Base-by-base conservation (phyloP, 495 filamentous ascomycete species). In the Lophiotrema nucula region DNA sequence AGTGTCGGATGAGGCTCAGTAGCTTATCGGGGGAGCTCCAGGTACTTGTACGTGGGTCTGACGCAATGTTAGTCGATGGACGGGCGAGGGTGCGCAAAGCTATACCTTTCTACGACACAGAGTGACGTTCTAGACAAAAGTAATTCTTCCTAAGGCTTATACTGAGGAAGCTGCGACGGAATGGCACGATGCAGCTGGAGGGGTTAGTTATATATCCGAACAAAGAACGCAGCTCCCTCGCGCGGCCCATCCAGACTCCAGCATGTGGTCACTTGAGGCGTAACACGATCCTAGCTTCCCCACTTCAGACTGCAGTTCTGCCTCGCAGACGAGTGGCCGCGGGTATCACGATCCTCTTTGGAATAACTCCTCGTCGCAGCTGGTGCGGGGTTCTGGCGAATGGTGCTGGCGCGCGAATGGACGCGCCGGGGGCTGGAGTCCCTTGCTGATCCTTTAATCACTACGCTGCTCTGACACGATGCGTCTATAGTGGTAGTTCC, bases 331-430 rank as follows among this genome's bases (percentile, higher is more conserved):
- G n/a, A n/a, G n/a, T n/a, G 33, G 49, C 50, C 46, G 54, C 43
- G 48, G 50, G 28, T 48, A 56, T 54, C 58, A 31, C 43, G 12
- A 47, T 48, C 37, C 37, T 28, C 49, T 55, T 43, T 58, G 56
- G 61, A 49, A 55, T 33, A 8, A 38, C 28, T 24, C 22, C 26
- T 43, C 33, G 16, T 19, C 48, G 53, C 33, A 25, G 50, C 46
- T 33, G 28, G 37, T 53, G 62, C 62, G 62, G 62, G 62, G 62
- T 60, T 35, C 15, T 33, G 53, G 53, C 62, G 62, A 65, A 65
- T 65, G 47, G 43, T 12, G 27, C 26, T 25, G 10, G 39, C 26
- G 11, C 23, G n/a, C 35, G 4, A 6, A 12, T 22, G 13, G 44
- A 47, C n/a, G 35, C 38, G 41, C 27, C 38, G 18, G 47, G 33